Base-by-base conservation (phyloP, 768 basidiomycete species). In the Lactarius hatsudake region DNA sequence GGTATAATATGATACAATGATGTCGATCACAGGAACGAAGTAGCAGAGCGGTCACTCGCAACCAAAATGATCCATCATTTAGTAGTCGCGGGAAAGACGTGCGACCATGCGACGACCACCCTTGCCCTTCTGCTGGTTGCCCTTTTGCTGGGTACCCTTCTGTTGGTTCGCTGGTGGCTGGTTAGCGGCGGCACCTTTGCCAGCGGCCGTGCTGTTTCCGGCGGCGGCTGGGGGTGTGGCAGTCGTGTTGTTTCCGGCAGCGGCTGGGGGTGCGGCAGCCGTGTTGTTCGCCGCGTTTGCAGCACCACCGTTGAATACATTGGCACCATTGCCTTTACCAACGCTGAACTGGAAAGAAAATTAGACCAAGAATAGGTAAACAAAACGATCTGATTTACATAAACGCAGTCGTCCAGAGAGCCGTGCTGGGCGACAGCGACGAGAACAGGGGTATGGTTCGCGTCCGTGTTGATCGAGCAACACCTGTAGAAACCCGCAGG, bases 391-490 rank as follows among this genome's bases (percentile, higher is more conserved):
- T 17, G 13, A 72, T 77, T 64, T 45, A 79, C 77, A 73, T 81
- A 81, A 72, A 79, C 72, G 42, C 74, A 72, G 71, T 81, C 80
- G 69, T 81, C 81, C 45, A 81, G 64, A 3, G 70, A 69, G 13
- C 79, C 81, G 71, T 80, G 81, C 72, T 82, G 81, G 5, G 81
- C 81, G 60, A 81, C 67, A 43, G 78, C 74, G 63, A 77, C 77
- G 60, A 80, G 73, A 13, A 67, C 75, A 2, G 76, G 80, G 67
- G 78, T 76, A 64, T 82, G 81, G 75, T 82, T 82, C 56, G 81
- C 77, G 17, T 81, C 81, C 12, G 79, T 68, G 72, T 81, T 81
- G 74, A 84, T 83, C 7, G 75, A 74, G 57, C 78, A 71, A 18
- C 80, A 48, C 42, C 78, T 73, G 75, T 85, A 85, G 40, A 67